Evolutionary conservation across 1,284 basidiomycete genomes (phyloP), one percentile per base, ranked within the genome.

Genomic region (Pseudozyma tsukubaensis): DNA sequence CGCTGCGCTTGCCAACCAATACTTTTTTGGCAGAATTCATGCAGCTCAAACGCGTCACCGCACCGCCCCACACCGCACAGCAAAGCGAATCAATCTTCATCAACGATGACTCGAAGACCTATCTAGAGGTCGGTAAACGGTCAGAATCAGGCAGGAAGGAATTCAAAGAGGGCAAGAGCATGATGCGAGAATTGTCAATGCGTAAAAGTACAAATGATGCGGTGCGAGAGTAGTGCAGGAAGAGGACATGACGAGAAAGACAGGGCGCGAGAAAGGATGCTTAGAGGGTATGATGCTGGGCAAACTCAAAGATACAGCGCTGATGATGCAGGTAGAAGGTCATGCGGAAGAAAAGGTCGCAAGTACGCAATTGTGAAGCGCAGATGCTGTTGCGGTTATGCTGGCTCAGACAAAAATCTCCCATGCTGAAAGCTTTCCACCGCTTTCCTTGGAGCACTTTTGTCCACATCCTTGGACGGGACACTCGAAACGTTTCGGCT

Each of bases 381-480:
- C 29, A 19, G 10, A 24, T 12, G 21, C 19, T 12, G 39, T 9
- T 43, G 39, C 14, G 40, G 18, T 24, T 39, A 36, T 44, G 44
- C 35, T 36, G 34, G 9, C 1, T 56, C 36, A 73, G 16, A 60
- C 65, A 35, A 60, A 73, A 14, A 58, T 53, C 40, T 59, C 57
- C 64, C 71, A 69, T 5, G 65, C 71, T 1, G 78, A 75, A 32
- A 61, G 60, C 40, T 72, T 72, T 57, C 69, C 58, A 37, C 67
- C 67, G 13, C 54, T 29, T 45, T 79, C 76, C 19, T 76, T 78
- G 49, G 59, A 58, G 58, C 79, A 79, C 18, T 62, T 71, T 66
- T 81, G 79, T 11, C 60, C 59, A 49, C 79, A 81, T 24, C 77
- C 76, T 32, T 68, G 50, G 14, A 81, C 76, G n/a, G 79, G 79